Base-by-base conservation (phyloP, 2,329 filamentous ascomycete genomes). In the Fusarium chaquense region DNA sequence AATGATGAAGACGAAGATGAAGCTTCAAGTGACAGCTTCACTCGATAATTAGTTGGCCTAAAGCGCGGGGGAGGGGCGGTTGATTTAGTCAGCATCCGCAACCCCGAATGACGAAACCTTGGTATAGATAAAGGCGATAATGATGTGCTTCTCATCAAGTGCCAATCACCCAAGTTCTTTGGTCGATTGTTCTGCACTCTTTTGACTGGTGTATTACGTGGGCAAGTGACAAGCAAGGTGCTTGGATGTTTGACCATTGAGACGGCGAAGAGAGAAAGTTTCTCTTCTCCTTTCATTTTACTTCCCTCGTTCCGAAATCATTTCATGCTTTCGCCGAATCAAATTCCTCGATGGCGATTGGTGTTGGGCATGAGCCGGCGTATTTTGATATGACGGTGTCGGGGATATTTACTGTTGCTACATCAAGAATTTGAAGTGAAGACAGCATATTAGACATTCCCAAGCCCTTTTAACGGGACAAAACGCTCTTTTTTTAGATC, bases 71-170 rank as follows among this genome's bases (percentile, higher is more conserved):
- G 61, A 69, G 57, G 60, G 63, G 67, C 61, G 41, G 28, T 16
- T 28, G 20, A 71, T 65, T 71, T 71, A 71, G 69, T 71, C 69
- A 71, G 68, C 69, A 71, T 63, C 69, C 61, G 69, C 65, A 54
- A 47, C 3, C 26, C 68, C 69, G 69, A 63, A 71, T 71, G 68
- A 71, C 60, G 68, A 62, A 71, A 63, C 45, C 6, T 10, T 32
- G 9, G 28, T 30, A 44, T 28, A 40, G 56, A 28, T 64, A 36
- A 22, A 20, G 30, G 33, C n/a, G 15, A 49, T 36, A 62, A 26
- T 43, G 18, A 24, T 44, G 50, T 15, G 12, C 0, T n/a, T 33
- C 28, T 30, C 28, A 11, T 30, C 9, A 11, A 30, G 28, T 30
- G 28, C 28, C 10, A 30, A 30, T 11, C 28, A 30, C 10, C 11